A percentile compares a stretch with the other conserved stretches of the same genome.
Conservation (phyloP, 2,329 filamentous ascomycete genomes). For the Aspergillus sp. region DNA sequence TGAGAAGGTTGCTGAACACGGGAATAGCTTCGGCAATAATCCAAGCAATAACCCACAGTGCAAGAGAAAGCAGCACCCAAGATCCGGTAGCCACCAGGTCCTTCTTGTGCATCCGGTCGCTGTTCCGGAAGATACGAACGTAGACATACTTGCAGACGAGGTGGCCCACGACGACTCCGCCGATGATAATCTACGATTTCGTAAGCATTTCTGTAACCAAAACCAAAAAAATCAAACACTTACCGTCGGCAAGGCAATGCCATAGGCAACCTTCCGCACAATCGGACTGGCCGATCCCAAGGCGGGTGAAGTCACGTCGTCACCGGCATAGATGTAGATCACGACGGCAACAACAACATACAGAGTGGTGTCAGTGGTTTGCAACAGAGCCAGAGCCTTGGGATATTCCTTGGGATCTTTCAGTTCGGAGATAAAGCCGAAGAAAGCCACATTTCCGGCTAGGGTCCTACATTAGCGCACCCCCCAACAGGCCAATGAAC, state of each 20-base stretch:
- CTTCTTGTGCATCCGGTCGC: slow-evolving; percentile 50
- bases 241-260: slow-evolving; percentile 62
- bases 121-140: slow-evolving; percentile 59
- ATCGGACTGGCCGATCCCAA: slow-evolving; percentile 58
- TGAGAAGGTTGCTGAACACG: slow-evolving; percentile 65
- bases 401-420: slow-evolving; percentile 58
- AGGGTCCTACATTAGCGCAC: slow-evolving; percentile 46
- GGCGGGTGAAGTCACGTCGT: slow-evolving; percentile 61
- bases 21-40: slow-evolving; percentile 67
- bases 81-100: slow-evolving; percentile 50
- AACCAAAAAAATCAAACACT: background rate
- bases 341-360: slow-evolving; percentile 66
- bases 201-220: background rate
- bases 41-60: slow-evolving; percentile 61
- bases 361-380: slow-evolving; percentile 56
- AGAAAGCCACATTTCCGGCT: slow-evolving; percentile 64
- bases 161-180: slow-evolving; percentile 66
- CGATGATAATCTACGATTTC: slow-evolving; percentile 56
- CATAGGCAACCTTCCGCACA: slow-evolving; percentile 63
- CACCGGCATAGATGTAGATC: slow-evolving; percentile 65
- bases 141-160: slow-evolving; percentile 66
- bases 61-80: slow-evolving; percentile 57
- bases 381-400: slow-evolving; percentile 61
- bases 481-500: slow-evolving; percentile 48
- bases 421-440: slow-evolving; percentile 63